Conservation (phyloP, 257 asterid genomes). For the Leonotis leonurus region DNA sequence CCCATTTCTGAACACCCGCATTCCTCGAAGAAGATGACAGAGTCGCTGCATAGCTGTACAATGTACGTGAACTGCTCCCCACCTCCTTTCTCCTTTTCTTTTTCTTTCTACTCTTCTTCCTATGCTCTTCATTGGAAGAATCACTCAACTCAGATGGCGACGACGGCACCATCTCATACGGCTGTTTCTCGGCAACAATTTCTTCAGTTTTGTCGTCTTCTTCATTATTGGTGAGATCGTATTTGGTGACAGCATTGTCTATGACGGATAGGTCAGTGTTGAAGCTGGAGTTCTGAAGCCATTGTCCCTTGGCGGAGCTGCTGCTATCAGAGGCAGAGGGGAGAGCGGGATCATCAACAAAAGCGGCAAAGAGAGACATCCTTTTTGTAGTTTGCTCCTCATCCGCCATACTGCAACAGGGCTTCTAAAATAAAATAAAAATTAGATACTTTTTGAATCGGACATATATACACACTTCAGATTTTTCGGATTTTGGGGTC, state of each 20-base stretch:
- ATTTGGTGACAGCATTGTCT: slow-evolving; percentile 64
- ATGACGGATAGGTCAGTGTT: slow-evolving; percentile 60
- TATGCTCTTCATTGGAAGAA: slow-evolving; percentile 29
- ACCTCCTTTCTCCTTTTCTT: slow-evolving; percentile 39
- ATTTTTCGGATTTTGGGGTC: too few relatives aligned
- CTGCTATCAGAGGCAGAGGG: slow-evolving; percentile 15
- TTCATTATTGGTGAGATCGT: slow-evolving; percentile 36
- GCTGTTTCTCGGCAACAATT: slow-evolving; percentile 14
- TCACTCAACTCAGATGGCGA: slow-evolving; percentile 47
- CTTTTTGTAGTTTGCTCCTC: slow-evolving; percentile 24
- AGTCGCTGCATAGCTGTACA: slow-evolving; percentile 32
- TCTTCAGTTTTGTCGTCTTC: slow-evolving; percentile 31
- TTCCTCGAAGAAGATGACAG: slow-evolving; percentile 50
- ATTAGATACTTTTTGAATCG: not conserved
- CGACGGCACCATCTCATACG: slow-evolving; percentile 57
- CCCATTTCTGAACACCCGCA: slow-evolving; percentile 60
- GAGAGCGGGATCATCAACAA: slow-evolving; percentile 18
- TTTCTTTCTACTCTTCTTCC: slow-evolving; percentile 33
- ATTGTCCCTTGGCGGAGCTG: slow-evolving; percentile 25
- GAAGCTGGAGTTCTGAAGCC: slow-evolving; percentile 85
- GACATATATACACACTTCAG: too few relatives aligned
- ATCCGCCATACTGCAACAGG: slow-evolving; percentile 25
- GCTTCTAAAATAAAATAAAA: not conserved
- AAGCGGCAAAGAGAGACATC: slow-evolving; percentile 60
- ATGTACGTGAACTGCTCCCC: slow-evolving; percentile 18